Base-by-base conservation (phyloP, 2,329 filamentous ascomycete genomes). In the Juglanconis oblonga region DNA sequence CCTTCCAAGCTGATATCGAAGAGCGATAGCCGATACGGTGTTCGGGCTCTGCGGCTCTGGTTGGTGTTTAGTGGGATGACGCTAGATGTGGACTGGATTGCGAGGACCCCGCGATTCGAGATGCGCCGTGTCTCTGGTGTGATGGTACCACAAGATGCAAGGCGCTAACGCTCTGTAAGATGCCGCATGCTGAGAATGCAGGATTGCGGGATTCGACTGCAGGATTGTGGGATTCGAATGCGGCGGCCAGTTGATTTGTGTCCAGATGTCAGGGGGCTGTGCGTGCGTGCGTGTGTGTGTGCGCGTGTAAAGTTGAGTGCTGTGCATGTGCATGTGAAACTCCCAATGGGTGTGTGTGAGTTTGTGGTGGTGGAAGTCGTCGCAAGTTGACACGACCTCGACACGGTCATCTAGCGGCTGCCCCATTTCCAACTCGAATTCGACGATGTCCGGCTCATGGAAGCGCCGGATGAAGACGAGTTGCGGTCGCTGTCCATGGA, bases 401-500 rank as follows among this genome's bases (percentile, higher is more conserved):
- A 10, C 14, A 13, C n/a, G n/a, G 13, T 48, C 45, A 31, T 47
- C 32, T 62, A 63, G 35, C 58, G 54, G n/a, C 50, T 55, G 54
- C 40, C 51, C 61, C 61, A 64, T 52, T 57, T 50, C 72, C 72
- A 76, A 60, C 69, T 71, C 31, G 72, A 71, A 64, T 64, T 70
- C 9, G 73, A 73, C 4, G 71, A 54, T 13, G 69, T 67, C 6
- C 69, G 67, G 31, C 69, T 64, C 68, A 73, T 70, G 14, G 71
- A 65, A 8, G 68, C 42, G 58, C 59, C 49, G 24, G 65, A 52
- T 33, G 67, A 57, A 24, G 55, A 4, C 52, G 64, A 62, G 31
- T 68, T 63, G 66, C 78, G 74, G 64, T 78, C 76, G 62, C 74
- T 77, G 65, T 81, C 79, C 72, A 81, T 77, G 55, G 78, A 80